Evolutionary conservation across 2,329 filamentous ascomycete genomes (phyloP), one percentile per base, ranked within the genome.

Genomic region (Teratosphaeriaceae sp.): DNA sequence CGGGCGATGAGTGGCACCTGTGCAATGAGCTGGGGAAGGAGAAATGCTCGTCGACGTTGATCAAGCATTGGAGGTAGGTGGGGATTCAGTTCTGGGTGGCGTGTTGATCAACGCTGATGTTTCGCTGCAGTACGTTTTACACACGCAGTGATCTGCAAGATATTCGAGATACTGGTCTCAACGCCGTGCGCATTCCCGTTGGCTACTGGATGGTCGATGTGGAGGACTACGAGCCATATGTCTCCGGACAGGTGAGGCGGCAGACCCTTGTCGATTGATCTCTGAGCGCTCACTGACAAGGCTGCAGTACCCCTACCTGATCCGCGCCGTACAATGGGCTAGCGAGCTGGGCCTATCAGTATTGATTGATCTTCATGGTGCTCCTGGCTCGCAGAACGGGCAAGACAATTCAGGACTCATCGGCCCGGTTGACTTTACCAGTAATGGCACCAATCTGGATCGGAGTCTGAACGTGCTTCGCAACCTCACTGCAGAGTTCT

Each of bases 171-270:
- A 24, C 37, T 20, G 61, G 63, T 3, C 50, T 65, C 37, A 64
- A 64, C 39, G 54, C 59, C 42, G 34, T 76, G 7, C 65, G 73
- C 23, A 72, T 76, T 26, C 72, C 72, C 2, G 66, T 75, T 42
- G 71, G 71, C 20, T 76, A 72, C 54, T 76, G 73, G 73, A 70
- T 72, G 12, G 38, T 41, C 29, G 38, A 41, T 41, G 11, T 41
- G 11, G 16, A 30, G 12, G 38, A 34, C 20, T 52, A 58, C 5
- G 67, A 64, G 27, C 64, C 68, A 1, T 75, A 74, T 53, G 61
- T 65, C 6, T 56, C 59, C 43, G 70, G 70, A 2, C 66, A 41
- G 21, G 37, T 30, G 18, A 3, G 37, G 11, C 31, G 3, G 15
- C 6, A 13, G 7, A n/a, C 21, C 37, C 27, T 18, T 5, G 19